These are phyloP conservation scores for Pseudozyma tsukubaensis DNA, from an alignment of 1,284 basidiomycete genomes.

Conservation along the genomic window DNA sequence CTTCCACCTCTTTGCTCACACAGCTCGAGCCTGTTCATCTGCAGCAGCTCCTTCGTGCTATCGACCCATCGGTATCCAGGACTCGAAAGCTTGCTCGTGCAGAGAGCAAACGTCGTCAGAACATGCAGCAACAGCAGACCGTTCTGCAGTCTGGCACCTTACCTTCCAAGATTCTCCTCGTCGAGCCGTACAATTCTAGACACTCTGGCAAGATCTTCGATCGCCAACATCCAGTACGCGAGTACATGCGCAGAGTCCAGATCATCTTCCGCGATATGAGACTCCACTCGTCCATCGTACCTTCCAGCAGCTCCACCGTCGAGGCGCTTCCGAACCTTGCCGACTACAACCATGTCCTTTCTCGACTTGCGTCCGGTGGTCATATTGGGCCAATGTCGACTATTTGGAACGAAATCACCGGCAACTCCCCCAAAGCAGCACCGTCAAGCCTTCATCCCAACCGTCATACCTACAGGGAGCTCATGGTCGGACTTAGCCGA, in stretches of 20 bases:
- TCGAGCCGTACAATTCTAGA: constrained; percentile 22
- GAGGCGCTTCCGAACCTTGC: constrained; percentile 32
- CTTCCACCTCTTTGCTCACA: constrained; percentile 30
- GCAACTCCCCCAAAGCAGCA: constrained; percentile 9
- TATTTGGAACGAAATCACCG: constrained; percentile 55
- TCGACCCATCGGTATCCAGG: constrained; percentile 41
- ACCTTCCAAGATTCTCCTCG: constrained; percentile 23
- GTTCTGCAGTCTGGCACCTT: constrained; percentile 13
- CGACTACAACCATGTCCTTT: constrained; percentile 59
- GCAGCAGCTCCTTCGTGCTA: constrained; percentile 49
- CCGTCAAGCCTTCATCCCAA: constrained; percentile 35
- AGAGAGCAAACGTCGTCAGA: constrained; percentile 35
- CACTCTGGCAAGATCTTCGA: constrained; percentile 39
- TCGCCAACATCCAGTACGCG: constrained; percentile 24
- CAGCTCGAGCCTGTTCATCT: constrained; percentile 40
- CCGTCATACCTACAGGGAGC: constrained; percentile 49
- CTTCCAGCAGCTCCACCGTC: constrained; percentile 23
- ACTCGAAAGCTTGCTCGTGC: constrained; percentile 26
- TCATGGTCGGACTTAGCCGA: constrained; percentile 59
- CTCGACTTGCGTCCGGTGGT: constrained; percentile 50
- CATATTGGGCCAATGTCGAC: constrained; percentile 54
- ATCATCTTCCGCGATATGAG: constrained; percentile 56
- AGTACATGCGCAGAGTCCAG: constrained; percentile 53
- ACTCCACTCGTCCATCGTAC: constrained; percentile 25
- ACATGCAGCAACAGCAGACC: constrained; percentile 24